These are phyloP conservation scores for Tylopilus subfusipes DNA, from an alignment of 768 basidiomycete genomes.

Conservation along the genomic window DNA sequence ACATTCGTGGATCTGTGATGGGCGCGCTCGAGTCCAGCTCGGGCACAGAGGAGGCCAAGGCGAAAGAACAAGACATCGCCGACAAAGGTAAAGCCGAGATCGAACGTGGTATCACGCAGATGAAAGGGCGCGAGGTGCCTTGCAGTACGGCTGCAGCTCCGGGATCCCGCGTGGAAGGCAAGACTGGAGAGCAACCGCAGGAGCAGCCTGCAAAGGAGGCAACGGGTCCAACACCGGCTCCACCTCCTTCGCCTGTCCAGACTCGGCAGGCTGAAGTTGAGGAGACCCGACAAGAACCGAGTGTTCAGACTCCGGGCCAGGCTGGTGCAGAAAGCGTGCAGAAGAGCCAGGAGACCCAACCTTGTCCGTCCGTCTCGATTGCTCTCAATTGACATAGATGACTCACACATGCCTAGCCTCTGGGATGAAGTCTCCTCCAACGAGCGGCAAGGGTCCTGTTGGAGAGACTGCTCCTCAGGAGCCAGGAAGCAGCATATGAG, in stretches of 20 bases:
- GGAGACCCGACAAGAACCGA: neutral
- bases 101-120: slow-evolving; percentile 36
- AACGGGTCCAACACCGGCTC: neutral
- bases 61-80: slow-evolving; percentile 36
- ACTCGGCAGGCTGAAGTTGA: neutral
- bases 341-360: neutral
- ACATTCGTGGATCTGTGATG: slow-evolving; percentile 41
- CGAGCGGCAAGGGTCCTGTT: neutral
- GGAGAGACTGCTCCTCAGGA: slow-evolving; percentile 5
- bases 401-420: neutral
- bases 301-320: neutral
- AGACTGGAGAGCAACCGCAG: neutral
- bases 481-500: slow-evolving; percentile 1
- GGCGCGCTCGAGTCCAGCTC: slow-evolving; percentile 38
- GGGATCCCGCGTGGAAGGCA: neutral
- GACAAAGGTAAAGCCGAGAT: slow-evolving; percentile 39
- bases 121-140: slow-evolving; percentile 16
- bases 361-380: neutral
- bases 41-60: slow-evolving; percentile 20
- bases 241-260: neutral
- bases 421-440: neutral
- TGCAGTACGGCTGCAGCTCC: neutral
- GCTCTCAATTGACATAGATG: neutral
- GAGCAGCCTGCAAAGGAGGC: neutral
- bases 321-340: neutral